Evolutionary conservation across 257 asterid species (phyloP), one percentile per base, ranked within the genome.

Genomic region (Anisodus acutangulus): DNA sequence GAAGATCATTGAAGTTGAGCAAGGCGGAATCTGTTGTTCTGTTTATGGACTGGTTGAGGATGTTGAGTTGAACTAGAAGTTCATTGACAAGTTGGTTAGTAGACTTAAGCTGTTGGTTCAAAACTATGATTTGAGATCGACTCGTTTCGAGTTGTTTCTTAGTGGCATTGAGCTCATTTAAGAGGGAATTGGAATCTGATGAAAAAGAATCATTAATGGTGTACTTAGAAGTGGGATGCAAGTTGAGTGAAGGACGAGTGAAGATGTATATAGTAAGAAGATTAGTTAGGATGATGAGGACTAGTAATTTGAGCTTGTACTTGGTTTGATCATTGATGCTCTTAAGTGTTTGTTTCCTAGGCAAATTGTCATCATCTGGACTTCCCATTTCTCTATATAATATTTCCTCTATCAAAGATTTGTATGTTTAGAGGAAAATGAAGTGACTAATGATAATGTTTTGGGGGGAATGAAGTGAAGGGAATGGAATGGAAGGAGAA

Each of bases 261-360:
- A 87, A 84, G 78, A 92, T 80, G 92, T 82, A 90, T 41, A 92
- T 59, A 6, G 92, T 92, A 83, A 90, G 78, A 12, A 90, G 85
- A 81, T 92, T 92, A 60, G 93, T 87, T 60, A 88, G 55, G 37
- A 89, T 19, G 8, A 91, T 59, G 58, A 88, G 88, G 2, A 86
- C 1, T 41, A 92, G 86, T 49, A 86, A 55, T 59, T 87, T 86
- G 83, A 91, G 89, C 71, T 89, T 91, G 87, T 49, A 37, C 62
- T 84, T 90, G 58, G 84, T 84, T 85, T 87, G 90, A 66, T 11
- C 45, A 49, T 12, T 22, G 26, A 83, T 84, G 79, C 82, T 89
- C 86, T 79, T 39, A 39, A 10, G 43, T 51, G 89, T 16, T 83
- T 85, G 90, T 74, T 90, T 91, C 66, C 16, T 84, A 31, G 87